These are phyloP conservation scores for Scalesia atractyloides DNA, from an alignment of 129 eudicot species.

Conservation along the genomic window DNA sequence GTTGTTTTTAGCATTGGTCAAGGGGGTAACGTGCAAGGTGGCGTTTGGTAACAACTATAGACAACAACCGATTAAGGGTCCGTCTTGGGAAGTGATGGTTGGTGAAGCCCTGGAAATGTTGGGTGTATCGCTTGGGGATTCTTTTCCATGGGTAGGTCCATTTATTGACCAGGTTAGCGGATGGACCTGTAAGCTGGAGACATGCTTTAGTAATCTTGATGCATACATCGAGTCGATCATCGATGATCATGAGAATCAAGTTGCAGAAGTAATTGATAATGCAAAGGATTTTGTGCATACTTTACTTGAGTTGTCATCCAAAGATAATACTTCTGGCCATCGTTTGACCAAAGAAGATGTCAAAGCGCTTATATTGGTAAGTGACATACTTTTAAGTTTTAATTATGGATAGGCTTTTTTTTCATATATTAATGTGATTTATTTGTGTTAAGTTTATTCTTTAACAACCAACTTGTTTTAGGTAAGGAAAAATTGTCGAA, in stretches of 20 bases:
- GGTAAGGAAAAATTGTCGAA: too few species aligned
- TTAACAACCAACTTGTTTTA: too few species aligned
- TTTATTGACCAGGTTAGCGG: slow-evolving; percentile 19
- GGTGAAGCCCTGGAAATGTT: not conserved
- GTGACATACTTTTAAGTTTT: not conserved
- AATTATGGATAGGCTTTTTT: not conserved
- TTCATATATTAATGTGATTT: too few species aligned
- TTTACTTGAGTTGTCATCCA: slow-evolving; percentile 7
- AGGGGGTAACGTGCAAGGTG: slow-evolving; percentile 20
- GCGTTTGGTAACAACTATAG: slow-evolving; percentile 26
- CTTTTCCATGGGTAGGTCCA: slow-evolving; percentile 23
- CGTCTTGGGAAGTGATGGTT: slow-evolving; percentile 16
- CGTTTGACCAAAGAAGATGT: slow-evolving; percentile 17
- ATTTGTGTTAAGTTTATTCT: too few species aligned
- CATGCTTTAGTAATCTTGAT: slow-evolving; percentile 16
- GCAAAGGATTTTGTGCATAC: slow-evolving; percentile 20
- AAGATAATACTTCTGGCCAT: slow-evolving; percentile 3
- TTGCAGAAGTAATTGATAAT: not conserved
- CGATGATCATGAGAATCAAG: slow-evolving; percentile 10
- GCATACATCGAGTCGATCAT: slow-evolving; percentile 12
- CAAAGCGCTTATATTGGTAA: slow-evolving; percentile 29
- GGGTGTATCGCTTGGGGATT: slow-evolving; percentile 23
- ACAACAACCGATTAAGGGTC: slow-evolving; percentile 14
- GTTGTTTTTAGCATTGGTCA: not conserved
- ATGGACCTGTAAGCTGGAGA: not conserved